These are phyloP conservation scores for Isatis tinctoria DNA, from an alignment of 345 rosid species.

Conservation along the genomic window DNA sequence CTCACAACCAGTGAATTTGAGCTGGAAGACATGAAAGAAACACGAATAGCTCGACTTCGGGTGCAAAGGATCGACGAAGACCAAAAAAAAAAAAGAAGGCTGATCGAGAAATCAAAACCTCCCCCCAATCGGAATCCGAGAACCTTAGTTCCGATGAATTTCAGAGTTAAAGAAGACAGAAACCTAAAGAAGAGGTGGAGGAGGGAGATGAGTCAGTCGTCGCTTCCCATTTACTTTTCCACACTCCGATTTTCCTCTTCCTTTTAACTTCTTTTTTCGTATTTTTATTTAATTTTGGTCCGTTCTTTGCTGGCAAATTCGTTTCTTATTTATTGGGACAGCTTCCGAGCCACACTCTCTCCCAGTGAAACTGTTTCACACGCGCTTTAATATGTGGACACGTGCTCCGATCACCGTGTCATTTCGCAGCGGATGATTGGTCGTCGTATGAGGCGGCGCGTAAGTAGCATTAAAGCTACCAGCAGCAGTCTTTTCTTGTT, in stretches of 20 bases:
- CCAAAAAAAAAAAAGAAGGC: background rate
- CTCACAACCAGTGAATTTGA: constrained; percentile 5
- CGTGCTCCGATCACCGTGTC: background rate
- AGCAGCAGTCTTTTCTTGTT: constrained; percentile 13
- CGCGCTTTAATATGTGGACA: background rate
- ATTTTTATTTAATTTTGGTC: constrained; percentile 22
- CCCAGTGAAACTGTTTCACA: background rate
- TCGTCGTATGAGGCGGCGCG: constrained; percentile 21
- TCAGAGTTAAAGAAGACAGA: background rate
- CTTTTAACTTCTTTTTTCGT: background rate
- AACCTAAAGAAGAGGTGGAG: constrained; percentile 19
- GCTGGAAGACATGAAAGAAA: constrained; percentile 9
- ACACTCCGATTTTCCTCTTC: constrained; percentile 17
- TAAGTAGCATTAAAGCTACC: background rate
- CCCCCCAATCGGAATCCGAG: background rate
- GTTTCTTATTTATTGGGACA: constrained; percentile 28
- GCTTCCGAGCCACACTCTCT: background rate
- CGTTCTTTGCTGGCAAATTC: constrained; percentile 35
- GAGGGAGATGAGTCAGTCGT: constrained; percentile 31
- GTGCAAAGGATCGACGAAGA: background rate
- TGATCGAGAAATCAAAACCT: background rate
- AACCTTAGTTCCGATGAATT: constrained; percentile 8
- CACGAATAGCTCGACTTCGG: background rate
- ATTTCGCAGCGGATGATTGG: background rate
- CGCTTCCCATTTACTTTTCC: constrained; percentile 33